These are phyloP conservation scores for Alternaria burnsii DNA, from an alignment of 2,329 filamentous ascomycete species.

Conservation along the genomic window DNA sequence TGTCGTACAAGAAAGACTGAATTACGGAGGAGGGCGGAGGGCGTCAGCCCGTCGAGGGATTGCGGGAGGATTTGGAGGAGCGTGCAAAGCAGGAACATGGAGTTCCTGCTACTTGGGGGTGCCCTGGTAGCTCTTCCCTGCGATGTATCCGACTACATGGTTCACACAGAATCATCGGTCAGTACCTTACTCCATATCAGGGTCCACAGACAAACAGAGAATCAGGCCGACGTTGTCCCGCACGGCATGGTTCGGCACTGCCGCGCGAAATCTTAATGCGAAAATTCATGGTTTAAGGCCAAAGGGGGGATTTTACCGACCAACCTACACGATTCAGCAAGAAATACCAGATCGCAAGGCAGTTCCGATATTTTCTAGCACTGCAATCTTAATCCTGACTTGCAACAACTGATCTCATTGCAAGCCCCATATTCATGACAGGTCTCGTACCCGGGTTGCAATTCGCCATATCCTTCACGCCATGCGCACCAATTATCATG, in stretches of 20 bases:
- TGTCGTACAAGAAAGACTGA: not conserved
- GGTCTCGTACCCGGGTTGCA: not conserved
- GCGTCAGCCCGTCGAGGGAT: constrained; percentile 11
- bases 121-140: constrained; percentile 6
- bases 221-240: constrained; percentile 7
- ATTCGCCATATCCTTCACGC: constrained; percentile 11
- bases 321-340: constrained; percentile 1
- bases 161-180: constrained; percentile 10
- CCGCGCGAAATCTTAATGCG: constrained; percentile 3
- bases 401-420: not conserved
- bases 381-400: constrained; percentile 9
- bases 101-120: constrained; percentile 17
- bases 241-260: constrained; percentile 14
- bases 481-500: constrained; percentile 9
- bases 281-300: not conserved
- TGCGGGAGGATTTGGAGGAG: constrained; percentile 21
- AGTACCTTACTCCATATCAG: constrained; percentile 4
- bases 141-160: constrained; percentile 12
- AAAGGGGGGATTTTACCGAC: constrained; percentile 3
- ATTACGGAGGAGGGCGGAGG: constrained; percentile 1
- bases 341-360: not conserved
- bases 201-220: constrained; percentile 5
- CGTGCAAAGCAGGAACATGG: constrained; percentile 15
- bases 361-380: constrained; percentile 1
- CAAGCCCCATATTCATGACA: not conserved